Conservation (phyloP, 768 basidiomycete genomes). For the Rhodotorula diobovata region DNA sequence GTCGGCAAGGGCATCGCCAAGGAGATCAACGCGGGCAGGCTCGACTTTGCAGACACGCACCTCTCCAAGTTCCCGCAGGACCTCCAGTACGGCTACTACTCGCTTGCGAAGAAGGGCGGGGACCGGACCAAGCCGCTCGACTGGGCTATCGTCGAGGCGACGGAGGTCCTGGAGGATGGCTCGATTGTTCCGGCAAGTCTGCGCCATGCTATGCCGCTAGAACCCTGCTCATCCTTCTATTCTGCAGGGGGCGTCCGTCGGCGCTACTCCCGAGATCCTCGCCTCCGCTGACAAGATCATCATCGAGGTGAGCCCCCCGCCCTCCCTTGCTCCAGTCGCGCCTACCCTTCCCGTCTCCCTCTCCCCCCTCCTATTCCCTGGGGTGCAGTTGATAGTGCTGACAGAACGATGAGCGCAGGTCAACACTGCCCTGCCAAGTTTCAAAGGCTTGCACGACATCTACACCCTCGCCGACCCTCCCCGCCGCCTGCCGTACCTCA, state of each 20-base stretch:
- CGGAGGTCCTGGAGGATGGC: conserved; percentile 43
- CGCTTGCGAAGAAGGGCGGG: conserved; percentile 36
- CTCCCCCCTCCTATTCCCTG: too few relatives aligned
- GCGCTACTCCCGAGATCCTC: conserved; percentile 46
- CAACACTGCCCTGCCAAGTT: conserved; percentile 44
- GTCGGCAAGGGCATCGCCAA: conserved; percentile 44
- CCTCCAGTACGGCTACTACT: conserved; percentile 42
- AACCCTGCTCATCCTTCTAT: too few relatives aligned
- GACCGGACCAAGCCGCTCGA: conserved; percentile 40
- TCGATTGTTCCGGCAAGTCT: conserved; percentile 33
- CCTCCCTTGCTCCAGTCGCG: too few relatives aligned
- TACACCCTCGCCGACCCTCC: conserved; percentile 8
- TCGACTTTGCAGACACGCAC: conserved; percentile 43
- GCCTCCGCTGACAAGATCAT: conserved; percentile 44
- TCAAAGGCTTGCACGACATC: conserved; percentile 45
- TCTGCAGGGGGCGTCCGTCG: conserved; percentile 42
- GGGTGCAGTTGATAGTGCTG: too few relatives aligned
- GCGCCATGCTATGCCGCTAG: too few relatives aligned
- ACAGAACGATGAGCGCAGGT: conserved; percentile 3
- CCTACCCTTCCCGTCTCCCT: too few relatives aligned
- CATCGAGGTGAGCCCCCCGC: conserved; percentile 40
- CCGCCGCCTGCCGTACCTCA: conserved; percentile 44
- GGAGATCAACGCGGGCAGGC: conserved; percentile 43
- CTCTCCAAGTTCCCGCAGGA: conserved; percentile 36
- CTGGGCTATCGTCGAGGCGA: conserved; percentile 44